Evolutionary conservation across 176 grass and related monocot genomes (phyloP).

Genomic region (Zea luxurians): DNA sequence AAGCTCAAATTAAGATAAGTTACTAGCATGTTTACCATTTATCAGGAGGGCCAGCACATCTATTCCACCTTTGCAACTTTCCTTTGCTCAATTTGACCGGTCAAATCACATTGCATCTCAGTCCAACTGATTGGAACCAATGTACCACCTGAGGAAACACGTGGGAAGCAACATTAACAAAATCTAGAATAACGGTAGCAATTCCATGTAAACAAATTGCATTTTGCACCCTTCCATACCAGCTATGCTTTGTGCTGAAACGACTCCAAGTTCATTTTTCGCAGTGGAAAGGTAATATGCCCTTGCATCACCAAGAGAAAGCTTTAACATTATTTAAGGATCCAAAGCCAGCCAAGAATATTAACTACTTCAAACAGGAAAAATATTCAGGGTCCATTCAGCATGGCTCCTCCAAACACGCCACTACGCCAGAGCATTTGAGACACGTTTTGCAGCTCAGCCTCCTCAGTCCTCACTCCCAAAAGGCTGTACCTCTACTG

Average conservation of each 20-base stretch:
- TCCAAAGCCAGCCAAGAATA: constrained; percentile 31
- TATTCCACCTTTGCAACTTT: constrained; percentile 90
- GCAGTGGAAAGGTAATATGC: constrained; percentile 98
- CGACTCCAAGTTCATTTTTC: constrained; percentile 87
- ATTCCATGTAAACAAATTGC: not conserved
- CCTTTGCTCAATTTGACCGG: constrained; percentile 83
- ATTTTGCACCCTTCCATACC: constrained; percentile 40
- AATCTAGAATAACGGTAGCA: not conserved
- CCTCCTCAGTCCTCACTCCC: too few species aligned
- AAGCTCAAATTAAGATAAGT: not conserved
- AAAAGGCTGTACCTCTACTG: too few species aligned
- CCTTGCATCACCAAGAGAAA: constrained; percentile 96
- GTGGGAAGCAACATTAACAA: constrained; percentile 20
- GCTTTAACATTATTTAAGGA: constrained; percentile 64
- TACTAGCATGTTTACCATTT: constrained; percentile 21
- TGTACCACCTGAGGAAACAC: constrained; percentile 57
- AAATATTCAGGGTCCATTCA: not conserved
- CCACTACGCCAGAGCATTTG: too few species aligned
- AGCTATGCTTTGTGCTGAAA: constrained; percentile 90
- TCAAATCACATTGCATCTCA: constrained; percentile 92
- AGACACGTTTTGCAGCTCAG: too few species aligned
- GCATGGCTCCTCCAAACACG: too few species aligned
- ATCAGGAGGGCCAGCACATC: constrained; percentile 10
- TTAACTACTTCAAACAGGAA: constrained; percentile 10
- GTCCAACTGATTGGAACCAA: constrained; percentile 90